Base-by-base conservation (phyloP, 495 filamentous ascomycete species). In the Pyrenula aspistea region DNA sequence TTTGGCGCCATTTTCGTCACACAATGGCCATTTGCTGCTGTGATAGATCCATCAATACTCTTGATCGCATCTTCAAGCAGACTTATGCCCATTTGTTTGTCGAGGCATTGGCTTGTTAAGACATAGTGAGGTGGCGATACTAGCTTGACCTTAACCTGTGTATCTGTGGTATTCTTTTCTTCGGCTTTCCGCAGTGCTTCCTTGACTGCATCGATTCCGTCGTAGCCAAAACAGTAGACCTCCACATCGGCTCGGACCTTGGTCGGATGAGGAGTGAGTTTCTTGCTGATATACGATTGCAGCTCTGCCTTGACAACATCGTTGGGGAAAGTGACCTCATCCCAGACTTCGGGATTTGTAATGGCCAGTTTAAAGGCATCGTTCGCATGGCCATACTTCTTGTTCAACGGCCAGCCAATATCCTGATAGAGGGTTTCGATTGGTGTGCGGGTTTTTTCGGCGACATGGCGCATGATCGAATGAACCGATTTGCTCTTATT, bases 401-500 rank as follows among this genome's bases (percentile, higher is more conserved):
- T 92, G 81, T 95, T 91, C 68, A 98, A 75, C 4, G 94, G 94
- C 93, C 93, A 98, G 50, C 83, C 91, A 72, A 98, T 96, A 60
- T 77, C 84, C 77, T 92, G 82, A 71, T 98, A 97, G 55, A 98
- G 83, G 49, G 81, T 77, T 77, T 96, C 90, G 67, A 98, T 93
- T 15, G 93, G 91, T 22, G 85, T 90, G 67, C 85, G 83, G 24
- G 91, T 95, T 73, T 95, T 96, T 78, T 98, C 93, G 54, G 93
- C 92, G 50, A 97, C 93, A 68, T 98, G 93, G 60, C 93, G 83
- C 84, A 97, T 87, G 69, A 98, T 97, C 2, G 87, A 92, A 73
- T 97, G 92, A 54, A 97, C 93, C 76, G 95, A 91, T 77, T 98
- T 98, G 77, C 87, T 88, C 83, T 98, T 98, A 81, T 98, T 98